Conservation (phyloP, 345 rosid genomes). For the Euphorbia tirucalli region DNA sequence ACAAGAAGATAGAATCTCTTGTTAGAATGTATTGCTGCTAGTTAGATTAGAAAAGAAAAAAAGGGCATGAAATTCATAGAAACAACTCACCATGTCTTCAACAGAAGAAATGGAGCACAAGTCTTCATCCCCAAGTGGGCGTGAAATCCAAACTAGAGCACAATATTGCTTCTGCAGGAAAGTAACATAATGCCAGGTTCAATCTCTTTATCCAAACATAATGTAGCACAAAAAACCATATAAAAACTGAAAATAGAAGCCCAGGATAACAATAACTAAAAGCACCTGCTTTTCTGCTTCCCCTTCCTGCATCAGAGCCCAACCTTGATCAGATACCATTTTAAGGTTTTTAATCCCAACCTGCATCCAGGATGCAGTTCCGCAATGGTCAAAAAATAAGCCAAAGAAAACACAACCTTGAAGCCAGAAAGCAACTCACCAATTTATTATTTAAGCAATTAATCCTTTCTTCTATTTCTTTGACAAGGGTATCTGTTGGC, state of each 20-base stretch:
- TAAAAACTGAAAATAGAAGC: background rate
- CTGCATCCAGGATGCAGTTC: slow-evolving; percentile 39
- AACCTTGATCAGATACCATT: slow-evolving; percentile 63
- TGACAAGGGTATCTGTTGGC: slow-evolving; percentile 56
- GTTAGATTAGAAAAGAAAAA: background rate
- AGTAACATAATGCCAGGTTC: slow-evolving; percentile 5
- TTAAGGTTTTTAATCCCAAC: slow-evolving; percentile 67
- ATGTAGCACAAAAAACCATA: background rate
- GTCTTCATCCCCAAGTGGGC: slow-evolving; percentile 73
- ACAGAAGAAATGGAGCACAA: slow-evolving; percentile 46
- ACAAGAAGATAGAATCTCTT: background rate
- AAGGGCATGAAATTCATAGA: slow-evolving; percentile 6
- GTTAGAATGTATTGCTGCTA: background rate
- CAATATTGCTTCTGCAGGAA: slow-evolving; percentile 82
- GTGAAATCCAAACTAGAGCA: slow-evolving; percentile 93
- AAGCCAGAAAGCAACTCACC: slow-evolving; percentile 40
- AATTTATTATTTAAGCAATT: slow-evolving; percentile 57
- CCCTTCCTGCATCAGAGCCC: slow-evolving; percentile 95
- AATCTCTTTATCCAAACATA: background rate
- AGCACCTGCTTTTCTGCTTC: slow-evolving; percentile 93
- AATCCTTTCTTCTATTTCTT: slow-evolving; percentile 64
- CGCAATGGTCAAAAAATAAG: background rate
- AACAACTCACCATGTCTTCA: slow-evolving; percentile 59
- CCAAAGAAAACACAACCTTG: background rate
- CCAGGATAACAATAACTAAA: no score